These are phyloP conservation scores for Cucumis hystrix DNA, from an alignment of 306 rosid species.

Conservation along the genomic window DNA sequence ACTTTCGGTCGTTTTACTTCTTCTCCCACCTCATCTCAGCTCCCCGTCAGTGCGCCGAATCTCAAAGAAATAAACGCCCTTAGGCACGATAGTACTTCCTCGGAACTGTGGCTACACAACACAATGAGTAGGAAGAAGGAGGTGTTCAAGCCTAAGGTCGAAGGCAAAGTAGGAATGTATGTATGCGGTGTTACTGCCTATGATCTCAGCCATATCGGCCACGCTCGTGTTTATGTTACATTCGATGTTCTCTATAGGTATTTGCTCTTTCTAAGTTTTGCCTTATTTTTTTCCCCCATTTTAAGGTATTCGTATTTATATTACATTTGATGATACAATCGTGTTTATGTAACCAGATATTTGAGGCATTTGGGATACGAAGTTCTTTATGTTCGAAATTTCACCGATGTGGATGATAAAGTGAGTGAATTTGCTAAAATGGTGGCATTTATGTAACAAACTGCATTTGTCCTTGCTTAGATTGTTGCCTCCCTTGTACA, in stretches of 20 bases:
- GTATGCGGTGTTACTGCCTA: constrained; percentile 96
- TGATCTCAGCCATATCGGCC: constrained; percentile 94
- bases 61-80: constrained; percentile 8
- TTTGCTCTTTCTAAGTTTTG: constrained; percentile 1
- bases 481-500: not conserved
- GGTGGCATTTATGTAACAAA: not conserved
- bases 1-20: constrained; percentile 14
- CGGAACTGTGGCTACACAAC: constrained; percentile 69
- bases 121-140: constrained; percentile 67
- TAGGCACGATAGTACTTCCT: constrained; percentile 5
- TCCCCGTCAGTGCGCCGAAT: constrained; percentile 11
- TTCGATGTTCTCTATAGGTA: constrained; percentile 91
- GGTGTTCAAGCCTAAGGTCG: constrained; percentile 54
- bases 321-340: no score
- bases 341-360: constrained; percentile 58
- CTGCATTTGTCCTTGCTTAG: not conserved
- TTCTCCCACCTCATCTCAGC: constrained; percentile 29
- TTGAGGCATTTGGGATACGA: constrained; percentile 78
- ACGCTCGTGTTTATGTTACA: constrained; percentile 90
- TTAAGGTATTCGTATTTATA: no score
- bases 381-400: constrained; percentile 80
- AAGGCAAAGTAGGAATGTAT: constrained; percentile 78
- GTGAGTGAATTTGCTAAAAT: constrained; percentile 28
- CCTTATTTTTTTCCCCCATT: not conserved
- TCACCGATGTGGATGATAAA: constrained; percentile 97